These are phyloP conservation scores for Lactuca saligna DNA, from an alignment of 129 eudicot species.

Conservation along the genomic window DNA sequence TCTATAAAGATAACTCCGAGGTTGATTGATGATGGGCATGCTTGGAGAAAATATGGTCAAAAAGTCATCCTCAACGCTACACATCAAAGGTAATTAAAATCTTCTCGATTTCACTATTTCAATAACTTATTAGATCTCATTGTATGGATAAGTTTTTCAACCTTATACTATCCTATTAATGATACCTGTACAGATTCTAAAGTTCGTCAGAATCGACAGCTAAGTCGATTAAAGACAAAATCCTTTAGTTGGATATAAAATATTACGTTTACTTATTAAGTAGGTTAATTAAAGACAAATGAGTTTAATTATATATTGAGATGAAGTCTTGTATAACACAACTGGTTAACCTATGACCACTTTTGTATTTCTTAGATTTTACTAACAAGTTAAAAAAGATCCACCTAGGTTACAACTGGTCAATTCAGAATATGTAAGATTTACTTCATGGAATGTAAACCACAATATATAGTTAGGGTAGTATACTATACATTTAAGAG, in stretches of 20 bases:
- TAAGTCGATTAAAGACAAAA: background rate
- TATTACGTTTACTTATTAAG: background rate
- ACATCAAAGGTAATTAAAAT: slow-evolving; percentile 40
- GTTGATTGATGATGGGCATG: slow-evolving; percentile 45
- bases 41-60: slow-evolving; percentile 73
- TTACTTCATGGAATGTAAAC: background rate
- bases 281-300: background rate
- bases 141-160: background rate
- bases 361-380: background rate
- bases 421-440: background rate
- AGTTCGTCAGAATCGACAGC: background rate
- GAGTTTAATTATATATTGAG: background rate
- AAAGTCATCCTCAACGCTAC: slow-evolving; percentile 44
- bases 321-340: background rate
- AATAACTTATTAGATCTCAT: background rate
- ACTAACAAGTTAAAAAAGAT: too few species aligned
- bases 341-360: background rate
- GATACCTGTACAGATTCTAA: background rate
- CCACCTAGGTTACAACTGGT: background rate
- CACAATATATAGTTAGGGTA: background rate
- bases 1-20: slow-evolving; percentile 16
- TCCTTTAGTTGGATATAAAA: background rate
- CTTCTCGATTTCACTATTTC: background rate
- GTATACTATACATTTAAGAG: background rate
- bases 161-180: background rate